Conservation (phyloP, 345 rosid genomes). For the Aquilaria sinensis region DNA sequence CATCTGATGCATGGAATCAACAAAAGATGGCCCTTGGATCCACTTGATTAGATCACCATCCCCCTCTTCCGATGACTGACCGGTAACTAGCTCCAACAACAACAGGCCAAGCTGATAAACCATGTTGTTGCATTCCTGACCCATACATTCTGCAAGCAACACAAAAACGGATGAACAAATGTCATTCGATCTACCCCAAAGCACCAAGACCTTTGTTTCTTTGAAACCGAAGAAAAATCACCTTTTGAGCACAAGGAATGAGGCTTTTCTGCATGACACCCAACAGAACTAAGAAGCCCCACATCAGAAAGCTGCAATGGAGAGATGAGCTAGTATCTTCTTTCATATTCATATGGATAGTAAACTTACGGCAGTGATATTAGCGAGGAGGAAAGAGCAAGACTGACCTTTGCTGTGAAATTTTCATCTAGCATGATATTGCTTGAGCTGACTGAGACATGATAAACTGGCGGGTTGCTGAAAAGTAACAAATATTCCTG, state of each 20-base stretch:
- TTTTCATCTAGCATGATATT: conserved; percentile 82
- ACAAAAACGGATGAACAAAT: background rate
- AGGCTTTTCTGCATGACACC: conserved; percentile 23
- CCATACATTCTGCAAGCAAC: conserved; percentile 31
- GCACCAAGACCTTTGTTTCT: too few species aligned
- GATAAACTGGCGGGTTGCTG: conserved; percentile 56
- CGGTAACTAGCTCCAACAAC: conserved; percentile 81
- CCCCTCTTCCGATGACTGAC: conserved; percentile 74
- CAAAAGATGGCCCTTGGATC: conserved; percentile 62
- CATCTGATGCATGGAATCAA: conserved; percentile 68
- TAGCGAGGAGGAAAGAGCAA: background rate
- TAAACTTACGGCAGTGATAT: background rate
- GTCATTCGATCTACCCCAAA: too few species aligned
- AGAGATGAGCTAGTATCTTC: conserved; percentile 1
- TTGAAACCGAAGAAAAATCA: conserved; percentile 10
- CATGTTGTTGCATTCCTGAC: conserved; percentile 42
- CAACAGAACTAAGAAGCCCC: conserved; percentile 36
- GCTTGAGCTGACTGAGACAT: conserved; percentile 75
- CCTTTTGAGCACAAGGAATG: conserved; percentile 46
- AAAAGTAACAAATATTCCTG: conserved; percentile 90
- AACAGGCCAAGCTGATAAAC: conserved; percentile 84
- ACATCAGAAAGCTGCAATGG: conserved; percentile 58
- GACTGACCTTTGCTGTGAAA: conserved; percentile 70
- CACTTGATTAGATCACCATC: conserved; percentile 61
- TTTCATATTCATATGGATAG: background rate